Percentiles rank a stretch among this genome's conserved stretches.
phyloP scores from a whole-genome alignment of 225 moss, liverwort and hornwort genomes.

The Antitrichia curtipendula region DNA sequence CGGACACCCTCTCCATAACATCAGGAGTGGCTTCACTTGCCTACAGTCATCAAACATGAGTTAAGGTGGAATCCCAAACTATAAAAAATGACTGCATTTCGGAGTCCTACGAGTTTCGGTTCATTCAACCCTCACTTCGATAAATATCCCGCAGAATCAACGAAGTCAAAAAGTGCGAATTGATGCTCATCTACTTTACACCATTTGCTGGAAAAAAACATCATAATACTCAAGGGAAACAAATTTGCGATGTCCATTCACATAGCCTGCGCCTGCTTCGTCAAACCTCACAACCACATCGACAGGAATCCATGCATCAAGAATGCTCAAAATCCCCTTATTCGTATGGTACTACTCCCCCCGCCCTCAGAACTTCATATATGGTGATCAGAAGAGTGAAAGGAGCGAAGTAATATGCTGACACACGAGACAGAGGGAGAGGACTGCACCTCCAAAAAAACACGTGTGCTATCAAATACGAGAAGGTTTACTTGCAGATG shows the following conservation, averaged over 20 bases:
- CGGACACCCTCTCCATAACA: slow-evolving; percentile 73
- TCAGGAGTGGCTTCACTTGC: slow-evolving; percentile 80
- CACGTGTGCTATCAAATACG: slow-evolving; percentile 77
- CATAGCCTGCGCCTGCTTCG: not conserved
- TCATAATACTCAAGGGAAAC: not conserved
- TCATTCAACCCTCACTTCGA: not conserved
- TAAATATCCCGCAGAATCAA: not conserved
- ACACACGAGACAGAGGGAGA: slow-evolving; percentile 1
- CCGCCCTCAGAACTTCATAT: not conserved
- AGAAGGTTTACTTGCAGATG: slow-evolving; percentile 83
- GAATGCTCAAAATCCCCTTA: not conserved
- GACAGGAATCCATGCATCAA: not conserved
- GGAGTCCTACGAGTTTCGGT: not conserved
- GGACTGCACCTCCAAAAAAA: slow-evolving; percentile 68
- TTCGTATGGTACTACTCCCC: not conserved
- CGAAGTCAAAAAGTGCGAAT: not conserved
- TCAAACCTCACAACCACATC: not conserved
- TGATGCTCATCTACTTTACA: not conserved
- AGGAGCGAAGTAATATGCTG: not conserved
- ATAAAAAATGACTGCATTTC: not conserved
- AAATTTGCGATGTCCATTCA: not conserved
- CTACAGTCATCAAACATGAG: slow-evolving; percentile 23
- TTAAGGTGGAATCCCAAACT: not conserved
- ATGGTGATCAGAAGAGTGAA: not conserved
- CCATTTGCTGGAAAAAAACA: not conserved